phyloP scores from a whole-genome alignment of 805 yeast species.

The Cyberlindnera petersonii region DNA sequence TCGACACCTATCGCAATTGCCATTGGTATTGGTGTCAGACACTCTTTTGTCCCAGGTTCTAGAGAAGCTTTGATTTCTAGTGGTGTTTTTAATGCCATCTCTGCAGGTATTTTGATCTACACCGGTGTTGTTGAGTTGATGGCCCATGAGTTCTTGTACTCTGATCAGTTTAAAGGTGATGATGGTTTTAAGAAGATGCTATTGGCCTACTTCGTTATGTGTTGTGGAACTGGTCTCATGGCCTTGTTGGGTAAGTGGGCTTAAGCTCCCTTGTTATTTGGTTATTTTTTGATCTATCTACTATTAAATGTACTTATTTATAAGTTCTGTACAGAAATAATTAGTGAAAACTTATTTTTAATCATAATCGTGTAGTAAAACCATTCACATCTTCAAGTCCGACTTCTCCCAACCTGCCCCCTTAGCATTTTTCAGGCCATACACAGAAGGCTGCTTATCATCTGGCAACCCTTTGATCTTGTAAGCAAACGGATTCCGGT shows the following conservation, averaged over 20 bases:
- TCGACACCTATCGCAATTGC: constrained; percentile 75
- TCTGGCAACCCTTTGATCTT: constrained; percentile 27
- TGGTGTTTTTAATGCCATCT: constrained; percentile 71
- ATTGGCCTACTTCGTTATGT: constrained; percentile 49
- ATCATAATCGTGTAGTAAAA: no score
- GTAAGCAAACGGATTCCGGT: constrained; percentile 67
- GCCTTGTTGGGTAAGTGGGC: constrained; percentile 77
- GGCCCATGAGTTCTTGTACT: constrained; percentile 70
- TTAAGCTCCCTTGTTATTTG: no score
- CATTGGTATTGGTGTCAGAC: constrained; percentile 73
- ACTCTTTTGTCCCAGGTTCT: constrained; percentile 55
- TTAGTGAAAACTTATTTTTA: no score
- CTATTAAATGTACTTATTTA: no score
- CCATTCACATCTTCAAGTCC: constrained; percentile 12
- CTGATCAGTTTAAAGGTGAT: constrained; percentile 62
- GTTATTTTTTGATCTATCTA: no score
- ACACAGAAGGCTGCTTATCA: constrained; percentile 15
- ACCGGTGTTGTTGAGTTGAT: constrained; percentile 74
- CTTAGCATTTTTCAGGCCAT: constrained; percentile 11
- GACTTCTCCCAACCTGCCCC: constrained; percentile 17
- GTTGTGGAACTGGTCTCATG: constrained; percentile 71
- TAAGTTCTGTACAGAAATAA: no score
- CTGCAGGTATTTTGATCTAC: constrained; percentile 74
- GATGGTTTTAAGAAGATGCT: constrained; percentile 48
- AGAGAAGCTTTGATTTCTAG: constrained; percentile 57